phyloP scores from a whole-genome alignment of 768 basidiomycete genomes.

The Exsudoporus frostii region DNA sequence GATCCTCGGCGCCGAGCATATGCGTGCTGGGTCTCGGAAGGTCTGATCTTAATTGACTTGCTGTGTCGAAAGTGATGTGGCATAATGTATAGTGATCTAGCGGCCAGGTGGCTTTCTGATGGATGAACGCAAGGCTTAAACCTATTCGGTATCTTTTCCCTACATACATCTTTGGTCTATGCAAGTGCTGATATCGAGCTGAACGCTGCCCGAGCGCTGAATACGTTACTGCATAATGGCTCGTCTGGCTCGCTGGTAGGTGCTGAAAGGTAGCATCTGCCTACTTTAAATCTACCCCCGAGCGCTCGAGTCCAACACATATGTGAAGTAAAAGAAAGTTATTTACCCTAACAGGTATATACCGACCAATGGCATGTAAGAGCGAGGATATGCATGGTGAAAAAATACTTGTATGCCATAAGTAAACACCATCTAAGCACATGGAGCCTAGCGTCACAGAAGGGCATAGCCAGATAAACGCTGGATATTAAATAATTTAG shows the following conservation, averaged over 20 bases:
- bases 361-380: constrained; percentile 10
- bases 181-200: background rate
- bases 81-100: background rate
- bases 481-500: constrained; percentile 26
- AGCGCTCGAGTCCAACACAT: constrained; percentile 8
- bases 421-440: constrained; percentile 16
- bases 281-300: background rate
- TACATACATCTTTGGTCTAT: background rate
- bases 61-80: background rate
- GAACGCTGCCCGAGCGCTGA: background rate
- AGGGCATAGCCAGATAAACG: constrained; percentile 9
- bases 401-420: constrained; percentile 10
- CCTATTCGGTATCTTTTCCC: background rate
- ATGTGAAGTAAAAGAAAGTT: constrained; percentile 24
- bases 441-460: constrained; percentile 9
- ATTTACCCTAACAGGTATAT: constrained; percentile 10
- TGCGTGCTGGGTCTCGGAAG: background rate
- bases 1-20: background rate
- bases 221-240: background rate
- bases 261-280: constrained; percentile 1
- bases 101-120: background rate
- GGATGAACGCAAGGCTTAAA: background rate
- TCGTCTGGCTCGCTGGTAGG: background rate
- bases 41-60: background rate
- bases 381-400: constrained; percentile 1